phyloP scores from a whole-genome alignment of 805 yeast species.

The Yamadazyma tumulicola region DNA sequence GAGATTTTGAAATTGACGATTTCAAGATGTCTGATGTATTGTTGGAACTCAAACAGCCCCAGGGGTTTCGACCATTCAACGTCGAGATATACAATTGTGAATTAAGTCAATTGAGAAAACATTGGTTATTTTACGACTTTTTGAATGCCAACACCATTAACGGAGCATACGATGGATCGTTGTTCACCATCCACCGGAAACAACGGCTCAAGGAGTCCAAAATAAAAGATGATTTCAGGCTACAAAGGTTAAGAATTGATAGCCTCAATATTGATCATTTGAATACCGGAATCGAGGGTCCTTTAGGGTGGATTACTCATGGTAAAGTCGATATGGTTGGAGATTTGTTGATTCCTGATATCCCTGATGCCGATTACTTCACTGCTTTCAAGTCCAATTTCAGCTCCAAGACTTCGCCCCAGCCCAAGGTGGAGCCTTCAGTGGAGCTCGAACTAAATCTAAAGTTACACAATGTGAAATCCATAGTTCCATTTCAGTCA shows the following conservation, averaged over 20 bases:
- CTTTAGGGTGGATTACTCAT: slow-evolving; percentile 93
- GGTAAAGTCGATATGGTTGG: slow-evolving; percentile 95
- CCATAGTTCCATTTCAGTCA: slow-evolving; percentile 82
- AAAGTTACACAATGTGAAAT: slow-evolving; percentile 80
- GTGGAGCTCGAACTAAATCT: slow-evolving; percentile 78
- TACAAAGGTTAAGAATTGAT: slow-evolving; percentile 80
- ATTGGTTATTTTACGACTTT: slow-evolving; percentile 89
- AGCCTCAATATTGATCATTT: slow-evolving; percentile 83
- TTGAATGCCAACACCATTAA: slow-evolving; percentile 79
- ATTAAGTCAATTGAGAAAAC: slow-evolving; percentile 73
- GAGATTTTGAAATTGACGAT: slow-evolving; percentile 88
- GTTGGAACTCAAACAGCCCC: slow-evolving; percentile 79
- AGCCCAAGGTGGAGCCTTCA: slow-evolving; percentile 24
- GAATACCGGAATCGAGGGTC: slow-evolving; percentile 87
- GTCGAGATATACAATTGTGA: slow-evolving; percentile 88
- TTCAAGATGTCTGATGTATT: slow-evolving; percentile 82
- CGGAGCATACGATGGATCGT: slow-evolving; percentile 89
- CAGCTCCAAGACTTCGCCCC: background rate
- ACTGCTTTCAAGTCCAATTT: slow-evolving; percentile 5
- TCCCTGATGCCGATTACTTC: slow-evolving; percentile 1
- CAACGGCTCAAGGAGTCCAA: slow-evolving; percentile 50
- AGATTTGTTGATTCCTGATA: slow-evolving; percentile 71
- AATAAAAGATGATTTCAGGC: slow-evolving; percentile 19
- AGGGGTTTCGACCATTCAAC: slow-evolving; percentile 75
- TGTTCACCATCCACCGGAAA: slow-evolving; percentile 85